phyloP scores from a whole-genome alignment of 1,139 yeast species.

The Hansenula anomala region DNA sequence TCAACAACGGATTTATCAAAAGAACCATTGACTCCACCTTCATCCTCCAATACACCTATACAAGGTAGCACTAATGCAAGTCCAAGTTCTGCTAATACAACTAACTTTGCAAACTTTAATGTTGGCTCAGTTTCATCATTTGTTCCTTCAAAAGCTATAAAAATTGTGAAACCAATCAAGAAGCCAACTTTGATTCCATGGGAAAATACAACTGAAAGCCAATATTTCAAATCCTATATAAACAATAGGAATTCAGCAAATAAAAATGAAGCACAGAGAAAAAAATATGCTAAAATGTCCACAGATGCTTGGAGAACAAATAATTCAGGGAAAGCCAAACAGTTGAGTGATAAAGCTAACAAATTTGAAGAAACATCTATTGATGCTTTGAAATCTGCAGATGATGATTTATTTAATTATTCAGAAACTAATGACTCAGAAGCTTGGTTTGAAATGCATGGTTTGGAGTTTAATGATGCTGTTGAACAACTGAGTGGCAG shows the following conservation, averaged over 20 bases:
- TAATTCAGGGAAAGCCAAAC: constrained; percentile 32
- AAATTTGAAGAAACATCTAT: constrained; percentile 13
- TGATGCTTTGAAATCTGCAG: constrained; percentile 18
- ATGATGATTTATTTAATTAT: constrained; percentile 18
- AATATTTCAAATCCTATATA: constrained; percentile 11
- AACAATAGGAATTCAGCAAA: constrained; percentile 11
- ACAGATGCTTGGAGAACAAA: constrained; percentile 32
- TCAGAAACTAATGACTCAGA: constrained; percentile 15
- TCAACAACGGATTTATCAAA: neutral
- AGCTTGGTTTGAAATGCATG: constrained; percentile 33
- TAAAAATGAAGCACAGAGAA: constrained; percentile 23
- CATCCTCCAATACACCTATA: neutral
- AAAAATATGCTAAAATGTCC: constrained; percentile 32
- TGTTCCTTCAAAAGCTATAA: constrained; percentile 8
- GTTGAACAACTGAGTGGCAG: constrained; percentile 24
- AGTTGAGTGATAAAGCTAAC: constrained; percentile 29
- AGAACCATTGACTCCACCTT: neutral
- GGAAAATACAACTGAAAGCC: constrained; percentile 18
- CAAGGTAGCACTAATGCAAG: no score
- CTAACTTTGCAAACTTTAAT: constrained; percentile 1
- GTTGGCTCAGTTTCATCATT: constrained; percentile 3
- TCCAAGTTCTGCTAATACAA: no score
- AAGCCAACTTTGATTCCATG: constrained; percentile 31
- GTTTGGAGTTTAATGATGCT: constrained; percentile 31
- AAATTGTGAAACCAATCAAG: constrained; percentile 18